These are phyloP conservation scores for Trichoderma atrobrunneum DNA, from an alignment of 2,329 filamentous ascomycete genomes.

Conservation along the genomic window DNA sequence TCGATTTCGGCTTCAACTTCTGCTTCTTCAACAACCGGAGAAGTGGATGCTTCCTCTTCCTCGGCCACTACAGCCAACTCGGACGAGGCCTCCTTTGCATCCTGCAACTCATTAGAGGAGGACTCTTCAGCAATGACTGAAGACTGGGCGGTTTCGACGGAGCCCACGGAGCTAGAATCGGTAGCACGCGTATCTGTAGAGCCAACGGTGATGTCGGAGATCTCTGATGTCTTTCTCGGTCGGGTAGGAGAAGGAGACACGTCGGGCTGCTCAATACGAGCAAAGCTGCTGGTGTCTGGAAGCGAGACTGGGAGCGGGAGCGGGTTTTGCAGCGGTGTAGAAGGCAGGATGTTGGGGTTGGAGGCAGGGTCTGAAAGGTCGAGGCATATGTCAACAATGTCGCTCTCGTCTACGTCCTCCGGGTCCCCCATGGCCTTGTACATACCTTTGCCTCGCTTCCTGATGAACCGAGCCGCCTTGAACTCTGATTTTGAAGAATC, in stretches of 20 bases:
- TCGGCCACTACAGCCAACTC: neutral
- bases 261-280: neutral
- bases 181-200: conserved; percentile 8
- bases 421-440: conserved; percentile 5
- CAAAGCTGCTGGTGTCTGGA: neutral
- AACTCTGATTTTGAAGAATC: conserved; percentile 7
- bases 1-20: neutral
- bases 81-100: neutral
- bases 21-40: neutral
- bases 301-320: neutral
- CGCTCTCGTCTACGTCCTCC: conserved; percentile 1
- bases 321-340: conserved; percentile 6
- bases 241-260: neutral
- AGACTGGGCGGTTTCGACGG: conserved; percentile 13
- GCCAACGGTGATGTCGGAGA: neutral
- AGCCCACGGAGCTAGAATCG: conserved; percentile 2
- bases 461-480: conserved; percentile 18
- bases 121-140: conserved; percentile 3
- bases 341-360: conserved; percentile 13
- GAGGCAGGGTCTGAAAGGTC: conserved; percentile 12
- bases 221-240: neutral
- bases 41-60: neutral
- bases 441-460: conserved; percentile 19
- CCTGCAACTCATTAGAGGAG: neutral
- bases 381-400: conserved; percentile 12